Evolutionary conservation across 2,329 filamentous ascomycete genomes (phyloP).

Genomic region (Raffaelea albimanens): DNA sequence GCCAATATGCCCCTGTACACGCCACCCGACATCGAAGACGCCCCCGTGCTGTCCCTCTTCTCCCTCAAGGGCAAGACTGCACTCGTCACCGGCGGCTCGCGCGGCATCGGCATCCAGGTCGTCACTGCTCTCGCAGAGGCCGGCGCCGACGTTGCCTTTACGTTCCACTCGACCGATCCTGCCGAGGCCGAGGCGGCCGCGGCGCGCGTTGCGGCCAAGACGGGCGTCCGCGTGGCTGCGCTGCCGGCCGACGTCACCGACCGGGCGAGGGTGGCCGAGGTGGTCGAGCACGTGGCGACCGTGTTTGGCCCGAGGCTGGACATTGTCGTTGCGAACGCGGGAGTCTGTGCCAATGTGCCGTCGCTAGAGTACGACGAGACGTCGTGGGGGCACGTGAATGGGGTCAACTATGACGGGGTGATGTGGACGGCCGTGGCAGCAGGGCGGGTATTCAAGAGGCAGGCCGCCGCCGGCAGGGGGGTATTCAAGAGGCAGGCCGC

Average conservation of each 20-base stretch:
- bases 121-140: conserved; percentile 46
- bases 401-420: too few relatives aligned
- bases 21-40: too few relatives aligned
- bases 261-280: conserved; percentile 37
- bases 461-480: conserved; percentile 41
- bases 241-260: conserved; percentile 53
- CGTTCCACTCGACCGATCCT: conserved; percentile 9
- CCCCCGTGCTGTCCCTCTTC: too few relatives aligned
- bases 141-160: conserved; percentile 6
- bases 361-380: conserved; percentile 60
- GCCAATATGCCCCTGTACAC: too few relatives aligned
- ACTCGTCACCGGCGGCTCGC: conserved; percentile 73
- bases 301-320: conserved; percentile 69
- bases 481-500: conserved; percentile 33
- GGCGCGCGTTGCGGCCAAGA: conserved; percentile 6
- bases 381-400: too few relatives aligned
- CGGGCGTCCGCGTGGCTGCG: conserved; percentile 22
- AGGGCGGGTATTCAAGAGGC: conserved; percentile 3
- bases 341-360: conserved; percentile 62
- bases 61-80: conserved; percentile 76
- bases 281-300: conserved; percentile 40
- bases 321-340: conserved; percentile 70
- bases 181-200: conserved; percentile 20
- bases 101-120: conserved; percentile 71
- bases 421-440: too few relatives aligned